Evolutionary conservation across 2,329 filamentous ascomycete species (phyloP).

Genomic region (Nemania serpens): DNA sequence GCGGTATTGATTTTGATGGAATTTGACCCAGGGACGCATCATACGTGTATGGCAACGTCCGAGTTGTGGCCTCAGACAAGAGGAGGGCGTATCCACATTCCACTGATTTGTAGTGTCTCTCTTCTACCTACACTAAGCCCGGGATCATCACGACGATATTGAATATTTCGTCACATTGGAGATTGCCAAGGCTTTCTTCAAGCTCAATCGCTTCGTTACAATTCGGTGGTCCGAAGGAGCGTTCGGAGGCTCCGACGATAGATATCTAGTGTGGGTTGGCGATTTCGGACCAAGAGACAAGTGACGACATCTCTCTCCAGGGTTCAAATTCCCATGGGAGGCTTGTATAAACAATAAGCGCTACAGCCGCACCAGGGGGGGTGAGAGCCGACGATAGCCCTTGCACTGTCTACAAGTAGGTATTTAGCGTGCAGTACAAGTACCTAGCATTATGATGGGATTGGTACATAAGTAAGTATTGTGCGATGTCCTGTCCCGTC

Average conservation of each 20-base stretch:
- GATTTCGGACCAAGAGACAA: neutral
- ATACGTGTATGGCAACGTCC: neutral
- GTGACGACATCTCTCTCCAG: neutral
- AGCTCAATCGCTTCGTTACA: no score
- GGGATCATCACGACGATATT: no score
- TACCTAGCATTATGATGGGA: no score
- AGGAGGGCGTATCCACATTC: no score
- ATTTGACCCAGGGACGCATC: neutral
- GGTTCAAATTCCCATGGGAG: neutral
- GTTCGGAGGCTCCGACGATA: neutral
- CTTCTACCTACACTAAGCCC: no score
- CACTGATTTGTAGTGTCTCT: no score
- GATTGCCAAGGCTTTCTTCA: no score
- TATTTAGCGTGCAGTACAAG: neutral
- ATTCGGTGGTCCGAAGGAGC: neutral
- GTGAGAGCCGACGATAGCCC: slow-evolving; percentile 24
- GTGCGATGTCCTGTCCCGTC: no score
- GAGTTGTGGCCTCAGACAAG: neutral
- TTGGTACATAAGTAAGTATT: no score
- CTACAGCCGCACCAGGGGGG: neutral
- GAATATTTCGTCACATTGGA: no score
- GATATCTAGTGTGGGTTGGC: neutral
- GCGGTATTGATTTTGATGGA: slow-evolving; percentile 11
- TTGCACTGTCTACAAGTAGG: neutral
- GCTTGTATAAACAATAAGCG: neutral